Evolutionary conservation across 129 eudicot species (phyloP).

Genomic region (Centella asiatica): DNA sequence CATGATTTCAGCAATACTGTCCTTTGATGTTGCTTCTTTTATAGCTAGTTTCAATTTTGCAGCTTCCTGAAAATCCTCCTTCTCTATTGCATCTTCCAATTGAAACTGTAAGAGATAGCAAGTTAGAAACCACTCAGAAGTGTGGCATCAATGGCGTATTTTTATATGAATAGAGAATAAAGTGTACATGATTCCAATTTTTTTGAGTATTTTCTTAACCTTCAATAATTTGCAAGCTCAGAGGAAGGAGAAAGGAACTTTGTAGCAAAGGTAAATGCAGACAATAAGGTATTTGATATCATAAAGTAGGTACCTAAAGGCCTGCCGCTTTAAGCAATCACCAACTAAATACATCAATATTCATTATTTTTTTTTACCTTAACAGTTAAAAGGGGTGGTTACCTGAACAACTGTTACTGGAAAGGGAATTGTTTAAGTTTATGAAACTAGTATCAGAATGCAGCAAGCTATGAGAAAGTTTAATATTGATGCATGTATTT

Average conservation of each 20-base stretch:
- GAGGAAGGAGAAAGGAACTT: neutral
- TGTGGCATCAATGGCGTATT: neutral
- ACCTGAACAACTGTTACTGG: no score
- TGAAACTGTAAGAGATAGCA: constrained; percentile 62
- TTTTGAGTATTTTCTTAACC: neutral
- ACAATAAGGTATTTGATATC: neutral
- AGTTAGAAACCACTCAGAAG: constrained; percentile 14
- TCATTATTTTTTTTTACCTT: neutral
- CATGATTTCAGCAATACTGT: constrained; percentile 80
- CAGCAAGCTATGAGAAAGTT: no score
- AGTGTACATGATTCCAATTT: neutral
- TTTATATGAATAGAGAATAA: neutral
- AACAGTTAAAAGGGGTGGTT: no score
- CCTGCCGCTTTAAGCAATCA: neutral
- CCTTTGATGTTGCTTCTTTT: constrained; percentile 73
- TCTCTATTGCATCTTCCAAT: constrained; percentile 94
- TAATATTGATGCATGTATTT: no score
- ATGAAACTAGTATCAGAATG: no score
- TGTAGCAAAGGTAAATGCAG: neutral
- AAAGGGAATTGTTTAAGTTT: no score
- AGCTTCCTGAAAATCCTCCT: constrained; percentile 95
- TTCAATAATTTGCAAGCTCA: neutral
- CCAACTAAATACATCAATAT: neutral
- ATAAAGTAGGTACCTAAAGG: neutral
- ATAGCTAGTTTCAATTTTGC: constrained; percentile 64